Evolutionary conservation across 1,284 basidiomycete species (phyloP).

Genomic region (Pseudozyma sp.): DNA sequence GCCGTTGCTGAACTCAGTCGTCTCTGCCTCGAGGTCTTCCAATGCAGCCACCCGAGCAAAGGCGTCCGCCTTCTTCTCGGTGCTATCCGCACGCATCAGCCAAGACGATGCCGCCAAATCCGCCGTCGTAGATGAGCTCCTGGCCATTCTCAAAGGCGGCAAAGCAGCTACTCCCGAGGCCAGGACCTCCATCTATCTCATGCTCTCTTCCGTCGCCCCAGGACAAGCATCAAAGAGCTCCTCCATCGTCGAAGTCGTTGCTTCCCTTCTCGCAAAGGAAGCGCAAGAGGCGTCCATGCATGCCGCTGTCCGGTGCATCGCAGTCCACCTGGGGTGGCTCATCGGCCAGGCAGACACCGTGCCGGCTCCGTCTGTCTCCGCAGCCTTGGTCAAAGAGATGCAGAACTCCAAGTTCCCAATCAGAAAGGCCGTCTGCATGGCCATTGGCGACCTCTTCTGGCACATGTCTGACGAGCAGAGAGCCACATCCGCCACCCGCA

Average conservation of each 20-base stretch:
- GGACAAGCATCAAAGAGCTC: slow-evolving; percentile 30
- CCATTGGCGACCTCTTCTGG: slow-evolving; percentile 56
- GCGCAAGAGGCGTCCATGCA: slow-evolving; percentile 55
- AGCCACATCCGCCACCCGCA: slow-evolving; percentile 29
- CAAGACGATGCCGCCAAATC: slow-evolving; percentile 33
- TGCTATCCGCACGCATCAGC: slow-evolving; percentile 24
- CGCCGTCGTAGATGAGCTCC: slow-evolving; percentile 46
- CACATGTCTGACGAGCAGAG: slow-evolving; percentile 8
- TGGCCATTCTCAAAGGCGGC: slow-evolving; percentile 53
- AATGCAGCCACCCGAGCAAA: slow-evolving; percentile 50
- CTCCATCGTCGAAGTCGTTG: slow-evolving; percentile 40
- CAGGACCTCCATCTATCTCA: slow-evolving; percentile 51
- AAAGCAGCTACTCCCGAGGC: slow-evolving; percentile 57
- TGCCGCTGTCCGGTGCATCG: slow-evolving; percentile 47
- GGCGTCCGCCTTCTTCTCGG: slow-evolving; percentile 42
- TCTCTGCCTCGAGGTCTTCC: slow-evolving; percentile 57
- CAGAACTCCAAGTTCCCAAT: slow-evolving; percentile 56
- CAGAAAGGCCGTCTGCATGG: slow-evolving; percentile 53
- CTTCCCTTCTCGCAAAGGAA: slow-evolving; percentile 59
- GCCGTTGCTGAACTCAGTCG: slow-evolving; percentile 42
- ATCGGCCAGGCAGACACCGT: slow-evolving; percentile 23
- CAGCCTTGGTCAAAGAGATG: slow-evolving; percentile 55
- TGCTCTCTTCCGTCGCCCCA: slow-evolving; percentile 45
- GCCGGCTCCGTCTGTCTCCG: slow-evolving; percentile 28
- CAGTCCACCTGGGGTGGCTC: slow-evolving; percentile 41